Evolutionary conservation across 768 basidiomycete genomes (phyloP).

Genomic region (Boletus eberwhitei): DNA sequence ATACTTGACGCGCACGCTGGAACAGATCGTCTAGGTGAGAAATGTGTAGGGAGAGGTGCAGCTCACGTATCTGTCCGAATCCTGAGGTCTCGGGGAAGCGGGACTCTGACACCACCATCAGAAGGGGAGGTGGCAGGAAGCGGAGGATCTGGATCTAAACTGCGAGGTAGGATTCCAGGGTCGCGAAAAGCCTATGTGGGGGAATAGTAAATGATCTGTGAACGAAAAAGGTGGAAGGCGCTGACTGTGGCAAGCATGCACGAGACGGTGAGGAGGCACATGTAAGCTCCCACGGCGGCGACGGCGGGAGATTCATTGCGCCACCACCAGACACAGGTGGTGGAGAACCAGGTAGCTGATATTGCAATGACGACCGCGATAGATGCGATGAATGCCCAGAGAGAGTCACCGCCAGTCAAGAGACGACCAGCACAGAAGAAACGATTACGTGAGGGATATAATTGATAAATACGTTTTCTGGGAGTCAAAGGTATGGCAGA

Average conservation of each 20-base stretch:
- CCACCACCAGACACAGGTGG: slow-evolving; percentile 92
- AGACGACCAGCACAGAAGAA: slow-evolving; percentile 73
- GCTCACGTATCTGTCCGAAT: slow-evolving; percentile 76
- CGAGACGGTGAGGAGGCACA: slow-evolving; percentile 63
- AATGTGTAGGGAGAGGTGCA: background rate
- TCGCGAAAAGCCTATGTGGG: slow-evolving; percentile 64
- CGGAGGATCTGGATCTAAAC: slow-evolving; percentile 84
- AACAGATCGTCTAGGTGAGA: background rate
- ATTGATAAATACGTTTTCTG: slow-evolving; percentile 53
- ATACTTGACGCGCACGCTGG: slow-evolving; percentile 86
- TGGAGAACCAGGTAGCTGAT: slow-evolving; percentile 81
- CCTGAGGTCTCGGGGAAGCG: slow-evolving; percentile 78
- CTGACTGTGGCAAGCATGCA: slow-evolving; percentile 77
- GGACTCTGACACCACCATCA: slow-evolving; percentile 58
- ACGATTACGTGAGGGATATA: slow-evolving; percentile 68
- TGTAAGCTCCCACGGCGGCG: slow-evolving; percentile 61
- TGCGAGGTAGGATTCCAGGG: slow-evolving; percentile 86
- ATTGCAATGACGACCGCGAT: slow-evolving; percentile 62
- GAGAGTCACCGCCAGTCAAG: slow-evolving; percentile 83
- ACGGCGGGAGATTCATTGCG: slow-evolving; percentile 66
- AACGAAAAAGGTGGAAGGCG: slow-evolving; percentile 11
- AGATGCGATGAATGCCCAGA: slow-evolving; percentile 73
- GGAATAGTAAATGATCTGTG: background rate
- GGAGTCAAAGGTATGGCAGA: slow-evolving; percentile 32
- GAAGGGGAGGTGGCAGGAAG: slow-evolving; percentile 60